Base-by-base conservation (phyloP, 257 asterid genomes). In the Verbena officinalis region DNA sequence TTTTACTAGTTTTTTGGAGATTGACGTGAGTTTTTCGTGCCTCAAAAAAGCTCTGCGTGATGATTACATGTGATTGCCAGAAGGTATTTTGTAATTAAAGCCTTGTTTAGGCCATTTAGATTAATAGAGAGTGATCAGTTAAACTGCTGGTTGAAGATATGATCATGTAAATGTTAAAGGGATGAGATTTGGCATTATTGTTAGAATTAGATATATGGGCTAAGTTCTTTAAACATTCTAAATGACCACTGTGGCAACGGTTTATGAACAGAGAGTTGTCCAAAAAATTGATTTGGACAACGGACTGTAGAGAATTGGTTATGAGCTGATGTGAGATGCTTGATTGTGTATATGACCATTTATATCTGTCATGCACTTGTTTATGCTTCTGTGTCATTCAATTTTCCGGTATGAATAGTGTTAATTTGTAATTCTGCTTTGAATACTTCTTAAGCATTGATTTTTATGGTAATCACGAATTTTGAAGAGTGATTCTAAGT, bases 1-100 rank as follows among this genome's bases (percentile, higher is more conserved):
- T 30, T 51, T 42, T 30, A n/a, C 14, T 13, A 34, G 16, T 40
- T 43, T 24, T n/a, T 55, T 72, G 64, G 53, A 40, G 50, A 24
- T 19, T 12, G 44, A n/a, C 24, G 14, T 20, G 22, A 45, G 67
- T 9, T 7, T 36, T 46, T 27, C 33, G 45, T 53, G 38, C 7
- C 12, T 0, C 60, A 33, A 13, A 16, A 13, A 5, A 14, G 22
- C 33, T 40, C 22, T 1, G 50, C 24, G 17, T n/a, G 38, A 39
- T 56, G 2, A 61, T 39, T 20, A 9, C n/a, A 16, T 43, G 53
- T 44, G 10, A 34, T 48, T 59, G 15, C 15, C 23, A 7, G 30
- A 43, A 42, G 49, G 20, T 52, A 4, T 20, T 16, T 17, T 4
- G 19, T 15, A 19, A 19, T 16, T 15, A 11, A 33, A 27, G 34